Evolutionary conservation across 192 early-diverging fungal species (phyloP), one percentile per base, ranked within the genome.

Genomic region (Haplosporangium gracile): DNA sequence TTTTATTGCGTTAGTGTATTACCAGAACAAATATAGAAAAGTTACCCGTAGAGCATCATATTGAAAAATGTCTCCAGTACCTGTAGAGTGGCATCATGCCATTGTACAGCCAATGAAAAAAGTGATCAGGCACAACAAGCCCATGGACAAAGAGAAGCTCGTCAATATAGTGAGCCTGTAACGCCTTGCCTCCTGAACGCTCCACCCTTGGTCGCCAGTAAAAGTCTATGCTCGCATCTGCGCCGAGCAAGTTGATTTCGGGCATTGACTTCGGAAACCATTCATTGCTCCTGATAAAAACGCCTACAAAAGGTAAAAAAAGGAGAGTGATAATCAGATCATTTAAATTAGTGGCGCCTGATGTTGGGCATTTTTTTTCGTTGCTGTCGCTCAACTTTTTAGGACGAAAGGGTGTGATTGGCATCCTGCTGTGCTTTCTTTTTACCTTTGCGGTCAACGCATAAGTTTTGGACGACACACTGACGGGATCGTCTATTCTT

Each of bases 41-140:
- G 4, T 2, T 9, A 0, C 16, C 16, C 15, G 9, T 18, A 2
- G 2, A 18, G 38, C 26, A 8, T 18, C 24, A 70, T 26, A 40
- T 39, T 72, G 70, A 20, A 18, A 42, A 15, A 24, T 43, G 7
- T n/a, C 55, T 4, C 6, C 42, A 36, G 13, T 43, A 81, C 80
- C 74, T 81, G 65, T 75, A 90, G 0, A 90, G 74, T n/a, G 88
- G 90, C 16, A 89, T 69, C 65, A 90, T 70, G 7, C 90, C 86
- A 78, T 89, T 90, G 63, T 79, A 90, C 20, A 90, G 38, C 53
- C 68, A 85, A 32, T 90, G 88, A 0, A 88, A 88, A 36, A 89
- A 88, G 53, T 90, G 88, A 16, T 74, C 79, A 0, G 90, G 88
- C 26, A 51, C 55, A 65, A 85, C 82, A 1, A 91, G 70, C 0